These are phyloP conservation scores for Clarireedia homoeocarpa DNA, from an alignment of 2,329 filamentous ascomycete species.

Conservation along the genomic window DNA sequence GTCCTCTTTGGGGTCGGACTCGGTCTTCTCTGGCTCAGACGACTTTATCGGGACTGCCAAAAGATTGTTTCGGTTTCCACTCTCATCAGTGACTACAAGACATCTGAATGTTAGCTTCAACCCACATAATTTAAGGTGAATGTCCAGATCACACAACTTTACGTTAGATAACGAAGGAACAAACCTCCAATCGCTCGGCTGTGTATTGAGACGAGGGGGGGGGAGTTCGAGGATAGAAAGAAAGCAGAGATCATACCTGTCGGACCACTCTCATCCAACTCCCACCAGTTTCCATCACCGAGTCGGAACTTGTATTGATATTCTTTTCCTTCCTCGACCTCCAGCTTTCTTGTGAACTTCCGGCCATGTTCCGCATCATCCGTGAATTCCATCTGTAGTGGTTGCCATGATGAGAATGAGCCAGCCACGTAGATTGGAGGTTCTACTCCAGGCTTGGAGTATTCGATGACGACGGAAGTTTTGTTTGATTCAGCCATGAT, in stretches of 20 bases:
- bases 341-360: conserved; percentile 49
- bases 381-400: conserved; percentile 54
- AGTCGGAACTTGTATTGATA: conserved; percentile 72
- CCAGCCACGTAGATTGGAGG: conserved; percentile 67
- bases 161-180: no score
- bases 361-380: conserved; percentile 41
- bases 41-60: conserved; percentile 29
- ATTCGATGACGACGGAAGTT: conserved; percentile 40
- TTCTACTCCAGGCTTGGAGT: conserved; percentile 48
- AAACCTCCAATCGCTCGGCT: no score
- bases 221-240: neutral
- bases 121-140: neutral
- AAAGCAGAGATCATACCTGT: conserved; percentile 39
- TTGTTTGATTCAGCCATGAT: conserved; percentile 4
- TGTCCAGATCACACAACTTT: no score
- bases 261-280: conserved; percentile 53
- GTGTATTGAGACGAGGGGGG: neutral
- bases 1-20: neutral
- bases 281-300: conserved; percentile 61
- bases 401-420: conserved; percentile 61
- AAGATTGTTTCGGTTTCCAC: conserved; percentile 47
- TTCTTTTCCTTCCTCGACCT: conserved; percentile 46
- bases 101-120: conserved; percentile 3
- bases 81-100: conserved; percentile 39
- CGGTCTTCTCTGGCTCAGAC: neutral